phyloP scores from a whole-genome alignment of 2,329 filamentous ascomycete genomes.

The Penicillium sp. region DNA sequence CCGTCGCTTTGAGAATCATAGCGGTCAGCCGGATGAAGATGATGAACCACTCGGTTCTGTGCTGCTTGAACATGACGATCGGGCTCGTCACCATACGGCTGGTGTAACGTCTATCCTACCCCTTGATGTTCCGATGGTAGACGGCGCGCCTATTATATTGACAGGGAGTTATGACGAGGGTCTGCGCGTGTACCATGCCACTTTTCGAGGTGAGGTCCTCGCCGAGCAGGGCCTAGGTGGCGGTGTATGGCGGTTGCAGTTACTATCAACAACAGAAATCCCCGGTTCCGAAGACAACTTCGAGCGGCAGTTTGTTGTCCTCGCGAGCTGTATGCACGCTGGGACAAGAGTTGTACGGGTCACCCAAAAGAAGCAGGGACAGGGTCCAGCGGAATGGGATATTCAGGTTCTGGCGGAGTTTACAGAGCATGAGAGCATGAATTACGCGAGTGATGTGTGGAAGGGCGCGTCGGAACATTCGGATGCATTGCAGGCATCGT shows the following conservation, averaged over 20 bases:
- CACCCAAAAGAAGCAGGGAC: constrained; percentile 16
- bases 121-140: constrained; percentile 46
- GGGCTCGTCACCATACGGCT: constrained; percentile 65
- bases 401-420: constrained; percentile 70
- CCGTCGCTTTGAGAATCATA: constrained; percentile 29
- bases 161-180: constrained; percentile 92
- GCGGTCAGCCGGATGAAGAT: constrained; percentile 7
- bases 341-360: constrained; percentile 68
- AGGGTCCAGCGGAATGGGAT: constrained; percentile 50
- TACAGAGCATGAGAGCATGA: constrained; percentile 90
- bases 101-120: constrained; percentile 87
- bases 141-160: constrained; percentile 61
- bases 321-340: constrained; percentile 93
- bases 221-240: constrained; percentile 68
- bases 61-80: constrained; percentile 42
- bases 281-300: neutral
- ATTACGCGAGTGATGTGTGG: constrained; percentile 74
- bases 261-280: constrained; percentile 34
- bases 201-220: constrained; percentile 51
- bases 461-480: constrained; percentile 16
- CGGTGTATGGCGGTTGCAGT: constrained; percentile 83
- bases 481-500: constrained; percentile 5
- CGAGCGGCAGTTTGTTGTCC: constrained; percentile 49
- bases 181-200: constrained; percentile 61
- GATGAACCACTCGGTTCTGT: constrained; percentile 17